Evolutionary conservation across 2,329 filamentous ascomycete species (phyloP).

Genomic region (Leptodontidium sp.): DNA sequence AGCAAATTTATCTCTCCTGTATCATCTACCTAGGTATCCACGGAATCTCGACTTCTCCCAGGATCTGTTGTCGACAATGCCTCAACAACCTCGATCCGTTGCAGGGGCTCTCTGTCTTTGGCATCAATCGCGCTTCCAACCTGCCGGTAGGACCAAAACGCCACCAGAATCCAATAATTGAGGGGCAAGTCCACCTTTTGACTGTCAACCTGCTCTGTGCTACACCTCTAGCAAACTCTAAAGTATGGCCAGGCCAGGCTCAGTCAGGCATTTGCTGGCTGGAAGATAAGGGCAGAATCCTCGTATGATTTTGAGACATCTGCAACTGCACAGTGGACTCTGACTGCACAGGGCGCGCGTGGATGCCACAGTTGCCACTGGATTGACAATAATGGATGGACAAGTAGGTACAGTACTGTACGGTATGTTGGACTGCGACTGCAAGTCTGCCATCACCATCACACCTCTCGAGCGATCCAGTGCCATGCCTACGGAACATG

Average conservation of each 20-base stretch:
- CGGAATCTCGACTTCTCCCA: not conserved
- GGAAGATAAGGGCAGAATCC: not conserved
- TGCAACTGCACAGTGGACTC: not conserved
- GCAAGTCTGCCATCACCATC: not conserved
- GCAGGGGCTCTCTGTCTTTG: not conserved
- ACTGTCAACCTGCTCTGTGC: not conserved
- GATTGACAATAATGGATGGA: too few relatives aligned
- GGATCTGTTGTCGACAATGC: slow-evolving; percentile 9
- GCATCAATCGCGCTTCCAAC: slow-evolving; percentile 1
- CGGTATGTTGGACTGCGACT: not conserved
- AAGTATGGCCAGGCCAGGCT: slow-evolving; percentile 5
- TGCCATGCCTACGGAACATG: slow-evolving; percentile 16
- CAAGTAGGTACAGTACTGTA: too few relatives aligned
- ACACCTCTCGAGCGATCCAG: slow-evolving; percentile 10
- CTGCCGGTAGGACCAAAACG: slow-evolving; percentile 10
- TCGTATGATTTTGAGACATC: slow-evolving; percentile 17
- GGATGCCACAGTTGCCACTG: not conserved
- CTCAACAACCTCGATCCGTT: slow-evolving; percentile 9
- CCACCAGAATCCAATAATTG: slow-evolving; percentile 5
- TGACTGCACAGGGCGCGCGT: not conserved
- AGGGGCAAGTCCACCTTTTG: not conserved
- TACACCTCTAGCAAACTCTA: not conserved
- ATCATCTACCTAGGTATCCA: too few relatives aligned
- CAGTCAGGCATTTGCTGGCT: not conserved
- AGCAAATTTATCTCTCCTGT: too few relatives aligned